A percentile compares a stretch with the other conserved stretches of the same genome.
phyloP scores from a whole-genome alignment of 352 stramenopile species.

The Globisporangium uncinulatum region DNA sequence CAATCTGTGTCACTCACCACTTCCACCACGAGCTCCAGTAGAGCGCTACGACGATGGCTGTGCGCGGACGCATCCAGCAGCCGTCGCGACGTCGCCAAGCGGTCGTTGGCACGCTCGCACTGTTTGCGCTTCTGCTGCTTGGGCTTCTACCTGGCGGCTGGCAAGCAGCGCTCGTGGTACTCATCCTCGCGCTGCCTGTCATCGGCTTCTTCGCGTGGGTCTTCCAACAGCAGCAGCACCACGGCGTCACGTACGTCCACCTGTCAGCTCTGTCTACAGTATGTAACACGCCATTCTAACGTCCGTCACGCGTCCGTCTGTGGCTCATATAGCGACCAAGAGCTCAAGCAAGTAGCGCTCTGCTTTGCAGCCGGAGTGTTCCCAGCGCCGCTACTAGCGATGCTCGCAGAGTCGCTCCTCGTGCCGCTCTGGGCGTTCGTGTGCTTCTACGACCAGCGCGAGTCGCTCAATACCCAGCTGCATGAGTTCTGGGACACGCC shows the following conservation, averaged over 20 bases:
- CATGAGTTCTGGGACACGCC: conserved; percentile 19
- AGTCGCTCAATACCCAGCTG: conserved; percentile 36
- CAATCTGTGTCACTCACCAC: no score
- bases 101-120: background rate
- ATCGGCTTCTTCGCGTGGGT: conserved; percentile 33
- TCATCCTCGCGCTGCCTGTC: conserved; percentile 24
- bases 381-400: conserved; percentile 29
- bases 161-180: conserved; percentile 20
- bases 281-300: no score
- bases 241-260: conserved; percentile 39
- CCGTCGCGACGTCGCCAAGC: conserved; percentile 24
- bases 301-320: no score
- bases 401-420: conserved; percentile 33
- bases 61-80: conserved; percentile 2
- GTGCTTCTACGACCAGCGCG: conserved; percentile 57
- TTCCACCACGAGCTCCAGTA: no score
- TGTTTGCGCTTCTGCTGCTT: background rate
- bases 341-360: conserved; percentile 53
- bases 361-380: conserved; percentile 52
- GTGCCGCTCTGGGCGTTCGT: conserved; percentile 29
- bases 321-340: conserved; percentile 35
- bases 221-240: conserved; percentile 32
- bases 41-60: background rate
- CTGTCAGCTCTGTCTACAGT: no score
- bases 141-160: conserved; percentile 17